Base-by-base conservation (phyloP, 352 stramenopile species). In the Thalassiosira ordinaria region DNA sequence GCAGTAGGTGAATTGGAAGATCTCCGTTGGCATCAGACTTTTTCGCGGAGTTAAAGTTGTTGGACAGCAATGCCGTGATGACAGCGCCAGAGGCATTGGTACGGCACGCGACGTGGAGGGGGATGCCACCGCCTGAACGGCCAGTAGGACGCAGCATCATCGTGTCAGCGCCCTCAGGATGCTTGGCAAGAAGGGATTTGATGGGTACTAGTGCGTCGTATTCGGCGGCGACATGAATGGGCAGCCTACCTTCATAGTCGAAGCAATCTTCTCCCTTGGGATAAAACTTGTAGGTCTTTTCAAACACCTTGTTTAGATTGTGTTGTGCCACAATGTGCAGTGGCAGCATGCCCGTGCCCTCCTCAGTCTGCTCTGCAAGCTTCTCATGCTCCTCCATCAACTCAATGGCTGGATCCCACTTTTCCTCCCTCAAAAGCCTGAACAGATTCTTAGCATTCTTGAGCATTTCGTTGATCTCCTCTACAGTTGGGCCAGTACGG, bases 11-110 rank as follows among this genome's bases (percentile, higher is more conserved):
- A 8, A 94, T 68, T 8, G 90, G 90, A 1, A 94, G 69, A 67
- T 94, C 90, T 20, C 90, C 90, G 61, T 94, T 94, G 52, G 90
- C 90, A 62, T 94, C 90, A 2, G 86, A 84, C 18, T 82, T 69
- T 55, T 94, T 94, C 0, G 88, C 79, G 31, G 87, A 92, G 39
- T 85, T 82, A 81, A 94, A 94, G 64, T 94, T 94, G 57, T 88
- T 82, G 0, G 90, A 82, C 11, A 94, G 56, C 5, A 94, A 53
- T 2, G 88, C 80, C 33, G 88, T 93, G 46, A 94, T 91, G 0
- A 93, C 78, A 31, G 84, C 86, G 71, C 89, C 86, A 6, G 86
- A 91, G 20, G 88, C 88, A 76, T 92, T 87, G 46, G 84, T 88
- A 6, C 80, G 72, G 55, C 88, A 93, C 2, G 90, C 90, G 62